phyloP scores from a whole-genome alignment of 192 early-diverging fungal genomes.

The Backusella tuberculispora region DNA sequence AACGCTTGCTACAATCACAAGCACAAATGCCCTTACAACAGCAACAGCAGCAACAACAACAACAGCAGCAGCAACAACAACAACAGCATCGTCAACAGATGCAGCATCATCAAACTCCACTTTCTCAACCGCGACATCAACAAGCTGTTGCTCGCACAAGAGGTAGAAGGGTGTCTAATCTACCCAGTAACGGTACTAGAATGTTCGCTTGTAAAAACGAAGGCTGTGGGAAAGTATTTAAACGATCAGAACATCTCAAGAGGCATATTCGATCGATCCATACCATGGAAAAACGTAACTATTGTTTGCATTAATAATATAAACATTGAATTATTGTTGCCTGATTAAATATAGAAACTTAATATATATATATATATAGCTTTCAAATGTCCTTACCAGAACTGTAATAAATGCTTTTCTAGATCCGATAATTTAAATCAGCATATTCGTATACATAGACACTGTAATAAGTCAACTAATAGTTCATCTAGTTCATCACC shows the following conservation, averaged over 20 bases:
- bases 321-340: neutral
- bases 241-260: constrained; percentile 64
- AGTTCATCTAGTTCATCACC: constrained; percentile 3
- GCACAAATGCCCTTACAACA: neutral
- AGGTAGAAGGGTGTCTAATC: constrained; percentile 58
- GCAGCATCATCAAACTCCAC: neutral
- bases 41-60: neutral
- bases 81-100: neutral
- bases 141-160: constrained; percentile 44
- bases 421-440: constrained; percentile 61
- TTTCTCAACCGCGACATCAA: neutral
- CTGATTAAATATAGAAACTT: neutral
- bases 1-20: neutral
- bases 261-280: constrained; percentile 64
- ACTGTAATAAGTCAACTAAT: constrained; percentile 35
- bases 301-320: no score
- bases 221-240: constrained; percentile 63
- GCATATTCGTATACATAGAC: constrained; percentile 60
- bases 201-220: constrained; percentile 58
- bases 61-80: neutral
- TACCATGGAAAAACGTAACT: constrained; percentile 63
- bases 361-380: constrained; percentile 39
- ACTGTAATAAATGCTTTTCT: constrained; percentile 61
- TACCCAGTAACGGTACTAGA: constrained; percentile 53
- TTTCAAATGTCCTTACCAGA: constrained; percentile 53